Evolutionary conservation across 352 stramenopile genomes (phyloP).

Genomic region (Globisporangium mamillatum): DNA sequence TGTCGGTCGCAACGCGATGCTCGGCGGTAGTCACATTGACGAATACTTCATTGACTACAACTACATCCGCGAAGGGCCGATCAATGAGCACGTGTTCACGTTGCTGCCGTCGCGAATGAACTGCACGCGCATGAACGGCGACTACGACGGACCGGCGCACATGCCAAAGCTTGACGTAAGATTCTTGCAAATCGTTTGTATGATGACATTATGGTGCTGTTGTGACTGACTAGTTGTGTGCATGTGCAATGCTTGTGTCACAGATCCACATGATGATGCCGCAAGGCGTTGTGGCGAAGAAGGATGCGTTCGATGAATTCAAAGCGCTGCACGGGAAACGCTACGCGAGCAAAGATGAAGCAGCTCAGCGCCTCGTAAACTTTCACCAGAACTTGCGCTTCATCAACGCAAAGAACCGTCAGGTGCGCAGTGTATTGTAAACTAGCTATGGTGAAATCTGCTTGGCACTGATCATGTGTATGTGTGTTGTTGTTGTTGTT

Average conservation of each 20-base stretch:
- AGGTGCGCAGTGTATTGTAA: slow-evolving; percentile 28
- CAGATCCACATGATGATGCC: slow-evolving; percentile 85
- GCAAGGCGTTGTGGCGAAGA: slow-evolving; percentile 54
- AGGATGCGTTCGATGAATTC: slow-evolving; percentile 66
- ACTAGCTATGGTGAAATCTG: neutral
- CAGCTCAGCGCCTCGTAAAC: slow-evolving; percentile 48
- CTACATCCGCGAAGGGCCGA: slow-evolving; percentile 71
- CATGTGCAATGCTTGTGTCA: neutral
- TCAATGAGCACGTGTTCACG: slow-evolving; percentile 64
- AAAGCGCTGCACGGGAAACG: slow-evolving; percentile 53
- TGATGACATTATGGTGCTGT: slow-evolving; percentile 6
- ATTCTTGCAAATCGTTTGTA: slow-evolving; percentile 5
- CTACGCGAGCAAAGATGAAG: slow-evolving; percentile 49
- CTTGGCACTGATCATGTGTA: neutral
- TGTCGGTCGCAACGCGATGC: slow-evolving; percentile 78
- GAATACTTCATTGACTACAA: slow-evolving; percentile 91
- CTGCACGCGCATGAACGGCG: slow-evolving; percentile 60
- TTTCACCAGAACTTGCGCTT: slow-evolving; percentile 85
- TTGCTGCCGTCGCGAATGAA: slow-evolving; percentile 78
- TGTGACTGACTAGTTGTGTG: slow-evolving; percentile 9
- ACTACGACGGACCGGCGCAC: slow-evolving; percentile 45
- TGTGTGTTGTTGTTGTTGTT: too few relatives aligned
- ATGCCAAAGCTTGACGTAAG: slow-evolving; percentile 65
- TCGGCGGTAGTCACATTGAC: slow-evolving; percentile 87
- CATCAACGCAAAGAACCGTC: slow-evolving; percentile 83